Evolutionary conservation across 164 flowering plant genomes (phyloP).

Genomic region (Berberis thunbergii): DNA sequence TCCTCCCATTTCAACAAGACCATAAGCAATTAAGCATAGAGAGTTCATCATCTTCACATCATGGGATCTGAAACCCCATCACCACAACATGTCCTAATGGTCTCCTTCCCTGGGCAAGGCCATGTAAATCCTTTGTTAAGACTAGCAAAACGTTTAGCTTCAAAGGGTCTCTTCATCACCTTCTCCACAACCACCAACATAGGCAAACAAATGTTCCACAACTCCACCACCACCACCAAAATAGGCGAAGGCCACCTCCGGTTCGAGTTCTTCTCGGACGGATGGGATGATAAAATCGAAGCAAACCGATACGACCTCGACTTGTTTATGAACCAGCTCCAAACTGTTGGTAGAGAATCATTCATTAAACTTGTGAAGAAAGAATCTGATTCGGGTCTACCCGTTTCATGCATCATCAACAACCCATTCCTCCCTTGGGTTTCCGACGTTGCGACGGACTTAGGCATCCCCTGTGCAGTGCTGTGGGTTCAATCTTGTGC

Average conservation of each 20-base stretch:
- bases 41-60: conserved; percentile 3
- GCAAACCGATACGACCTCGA: conserved; percentile 28
- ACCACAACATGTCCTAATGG: conserved; percentile 36
- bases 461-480: conserved; percentile 46
- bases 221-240: conserved; percentile 10
- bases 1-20: too few species aligned
- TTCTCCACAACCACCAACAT: conserved; percentile 35
- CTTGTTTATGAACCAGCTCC: conserved; percentile 29
- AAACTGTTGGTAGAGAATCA: conserved; percentile 25
- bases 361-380: conserved; percentile 28
- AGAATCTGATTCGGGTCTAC: conserved; percentile 30
- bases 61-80: not conserved
- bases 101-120: conserved; percentile 65
- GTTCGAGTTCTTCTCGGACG: conserved; percentile 67
- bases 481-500: conserved; percentile 82
- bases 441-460: conserved; percentile 43
- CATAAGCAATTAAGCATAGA: too few species aligned
- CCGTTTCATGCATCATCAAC: conserved; percentile 57
- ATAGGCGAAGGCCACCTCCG: conserved; percentile 46
- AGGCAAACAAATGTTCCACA: conserved; percentile 27
- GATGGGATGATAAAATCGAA: conserved; percentile 28
- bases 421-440: conserved; percentile 84
- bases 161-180: conserved; percentile 53
- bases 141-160: conserved; percentile 49
- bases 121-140: conserved; percentile 57